These are phyloP conservation scores for Hanseniaspora hatyaiensis DNA, from an alignment of 805 yeast genomes.

Conservation along the genomic window DNA sequence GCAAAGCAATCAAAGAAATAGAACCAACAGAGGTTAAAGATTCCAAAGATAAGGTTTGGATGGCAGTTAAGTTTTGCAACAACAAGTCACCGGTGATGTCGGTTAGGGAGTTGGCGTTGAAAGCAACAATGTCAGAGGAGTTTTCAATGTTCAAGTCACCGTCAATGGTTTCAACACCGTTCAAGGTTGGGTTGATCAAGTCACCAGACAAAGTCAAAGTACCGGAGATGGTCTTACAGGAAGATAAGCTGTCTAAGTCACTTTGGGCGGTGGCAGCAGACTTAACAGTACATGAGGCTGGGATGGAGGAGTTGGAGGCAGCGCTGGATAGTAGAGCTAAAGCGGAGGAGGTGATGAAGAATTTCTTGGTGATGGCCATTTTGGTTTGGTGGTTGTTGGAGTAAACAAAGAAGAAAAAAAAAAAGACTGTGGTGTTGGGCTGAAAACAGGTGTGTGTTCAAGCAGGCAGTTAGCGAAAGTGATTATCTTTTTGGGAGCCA, in stretches of 20 bases:
- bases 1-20: conserved; percentile 70
- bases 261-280: conserved; percentile 55
- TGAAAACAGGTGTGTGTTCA: no score
- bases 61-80: conserved; percentile 51
- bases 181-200: conserved; percentile 52
- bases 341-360: conserved; percentile 21
- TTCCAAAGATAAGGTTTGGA: conserved; percentile 62
- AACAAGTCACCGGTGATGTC: conserved; percentile 61
- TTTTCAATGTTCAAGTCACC: conserved; percentile 63
- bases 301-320: conserved; percentile 39
- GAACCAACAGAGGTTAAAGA: conserved; percentile 70
- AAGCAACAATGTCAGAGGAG: conserved; percentile 50
- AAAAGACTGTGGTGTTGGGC: no score
- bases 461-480: no score
- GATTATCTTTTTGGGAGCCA: no score
- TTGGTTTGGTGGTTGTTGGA: background rate
- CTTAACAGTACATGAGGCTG: conserved; percentile 55
- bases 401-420: background rate
- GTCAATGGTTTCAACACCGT: conserved; percentile 61
- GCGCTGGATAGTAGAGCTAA: conserved; percentile 28
- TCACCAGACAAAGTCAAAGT: conserved; percentile 55
- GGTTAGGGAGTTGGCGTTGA: conserved; percentile 70
- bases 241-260: conserved; percentile 59
- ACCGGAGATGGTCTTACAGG: conserved; percentile 75
- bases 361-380: conserved; percentile 15